Base-by-base conservation (phyloP, 148 eudicot species). In the Vaccinium vitisidaea region DNA sequence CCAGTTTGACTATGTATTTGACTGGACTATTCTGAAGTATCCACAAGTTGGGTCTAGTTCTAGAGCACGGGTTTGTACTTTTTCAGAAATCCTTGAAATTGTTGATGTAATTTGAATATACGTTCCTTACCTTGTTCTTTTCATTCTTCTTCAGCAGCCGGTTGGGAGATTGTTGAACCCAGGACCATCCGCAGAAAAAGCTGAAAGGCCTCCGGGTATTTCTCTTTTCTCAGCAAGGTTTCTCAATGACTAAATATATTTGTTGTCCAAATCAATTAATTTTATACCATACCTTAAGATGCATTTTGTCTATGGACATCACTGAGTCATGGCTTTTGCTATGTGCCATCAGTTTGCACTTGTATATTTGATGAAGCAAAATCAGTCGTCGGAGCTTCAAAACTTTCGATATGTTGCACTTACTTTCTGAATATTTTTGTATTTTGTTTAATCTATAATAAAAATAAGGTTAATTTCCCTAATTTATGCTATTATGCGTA, bases 181-280 rank as follows among this genome's bases (percentile, higher is more conserved):
- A 2, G 98, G 98, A 80, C 91, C 94, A 69, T 90, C 98, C 84
- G 95, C 91, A 75, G 98, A 95, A 87, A 94, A 92, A 88, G 83
- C 86, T 27, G 97, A 92, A 55, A 94, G 85, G 83, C 86, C 95
- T 48, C 53, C 58, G 46, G 46, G 70, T 50, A 53, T 70, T 5
- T 50, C 5, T 50, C 63, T 53, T 78, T 53, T 54, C 80, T 77
- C 59, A 50, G 58, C 39, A 48, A n/a, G 39, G 19, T 50, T 50
- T 77, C 36, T 53, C 79, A 78, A 54, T 54, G 39, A 23, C 36
- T 77, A 1, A 48, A 23, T 32, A 13, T 19, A 52, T 50, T 14
- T 52, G 43, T 77, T 77, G 80, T 77, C 32, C 58, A 8, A 46
- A 54, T 25, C 46, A 48, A 8, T 78, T 7, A 54, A 53, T 53